Evolutionary conservation across 371 early-diverging fungal genomes (phyloP), one percentile per base, ranked within the genome.

Genomic region (Mortierella sp.): DNA sequence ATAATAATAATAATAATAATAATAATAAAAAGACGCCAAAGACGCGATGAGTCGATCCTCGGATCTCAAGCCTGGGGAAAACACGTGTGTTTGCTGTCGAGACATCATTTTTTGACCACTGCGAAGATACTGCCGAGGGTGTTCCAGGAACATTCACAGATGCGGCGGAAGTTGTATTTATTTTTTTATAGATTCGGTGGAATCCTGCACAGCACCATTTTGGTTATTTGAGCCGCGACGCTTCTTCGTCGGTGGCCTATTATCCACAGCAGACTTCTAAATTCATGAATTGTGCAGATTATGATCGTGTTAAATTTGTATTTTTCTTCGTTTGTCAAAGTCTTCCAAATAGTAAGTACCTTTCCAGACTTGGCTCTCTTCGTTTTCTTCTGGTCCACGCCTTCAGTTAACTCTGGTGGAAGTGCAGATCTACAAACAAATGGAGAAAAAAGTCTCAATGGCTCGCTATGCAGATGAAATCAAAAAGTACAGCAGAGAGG

Each of bases 381-480:
- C 22, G 77, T 59, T 22, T 84, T 85, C 68, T 84, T 86, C 22
- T 79, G 84, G 36, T 87, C 85, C 19, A 77, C 87, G 13, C 72
- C 79, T 10, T 80, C 73, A 19, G 62, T 52, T 4, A 87, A 70
- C n/a, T 89, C 89, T 0, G 77, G 55, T 19, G 89, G 87, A 33
- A 89, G 76, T 61, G 77, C 83, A 13, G 83, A 69, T 52, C 88
- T 88, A 69, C 22, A 55, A 28, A 55, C 41, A 53, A 38, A 50
- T 40, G 28, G 52, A 3, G 15, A 47, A 21, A 28, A 41, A 50
- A 50, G 50, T 45, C 58, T 40, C 41, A 57, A 24, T 28, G 19
- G 32, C n/a, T 50, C 50, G 50, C 50, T n/a, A n/a, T 50, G 16
- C n/a, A 50, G 43, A 43, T 43, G 43, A 10, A 50, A n/a, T 50